phyloP scores from a whole-genome alignment of 306 rosid genomes.

The Ochetophila trinervis region DNA sequence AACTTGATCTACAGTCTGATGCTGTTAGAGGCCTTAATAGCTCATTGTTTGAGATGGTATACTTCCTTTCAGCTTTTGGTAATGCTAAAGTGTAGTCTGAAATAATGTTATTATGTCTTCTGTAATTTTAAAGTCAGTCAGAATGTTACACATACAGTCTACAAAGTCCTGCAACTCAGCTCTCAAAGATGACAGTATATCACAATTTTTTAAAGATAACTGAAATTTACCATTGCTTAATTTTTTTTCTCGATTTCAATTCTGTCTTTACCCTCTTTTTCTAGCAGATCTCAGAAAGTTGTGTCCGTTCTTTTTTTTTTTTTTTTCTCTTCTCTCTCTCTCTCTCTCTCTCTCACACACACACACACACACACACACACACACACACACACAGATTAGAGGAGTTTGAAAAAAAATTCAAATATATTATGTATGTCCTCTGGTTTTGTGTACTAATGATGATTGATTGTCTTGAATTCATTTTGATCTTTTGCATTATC shows the following conservation, averaged over 20 bases:
- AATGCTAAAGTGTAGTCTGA: constrained; percentile 16
- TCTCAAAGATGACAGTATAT: no score
- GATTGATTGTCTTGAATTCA: not conserved
- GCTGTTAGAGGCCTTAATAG: constrained; percentile 72
- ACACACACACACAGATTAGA: no score
- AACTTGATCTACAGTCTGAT: constrained; percentile 83
- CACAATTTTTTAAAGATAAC: not conserved
- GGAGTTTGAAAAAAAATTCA: no score
- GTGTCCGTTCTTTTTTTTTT: no score
- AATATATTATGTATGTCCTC: not conserved
- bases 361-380: no score
- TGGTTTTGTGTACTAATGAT: not conserved
- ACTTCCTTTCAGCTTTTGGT: constrained; percentile 18
- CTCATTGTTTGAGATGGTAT: constrained; percentile 73
- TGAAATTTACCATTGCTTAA: not conserved
- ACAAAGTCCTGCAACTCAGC: no score
- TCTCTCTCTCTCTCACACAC: no score
- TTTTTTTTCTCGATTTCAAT: no score
- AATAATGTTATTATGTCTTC: constrained; percentile 2
- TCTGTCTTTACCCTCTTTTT: not conserved
- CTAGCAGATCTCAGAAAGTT: not conserved
- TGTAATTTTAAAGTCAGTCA: constrained; percentile 11
- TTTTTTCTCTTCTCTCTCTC: no score
- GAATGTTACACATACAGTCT: not conserved
- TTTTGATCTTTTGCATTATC: not conserved